phyloP scores from a whole-genome alignment of 305 asterid genomes.

The Fraxinus albicans region DNA sequence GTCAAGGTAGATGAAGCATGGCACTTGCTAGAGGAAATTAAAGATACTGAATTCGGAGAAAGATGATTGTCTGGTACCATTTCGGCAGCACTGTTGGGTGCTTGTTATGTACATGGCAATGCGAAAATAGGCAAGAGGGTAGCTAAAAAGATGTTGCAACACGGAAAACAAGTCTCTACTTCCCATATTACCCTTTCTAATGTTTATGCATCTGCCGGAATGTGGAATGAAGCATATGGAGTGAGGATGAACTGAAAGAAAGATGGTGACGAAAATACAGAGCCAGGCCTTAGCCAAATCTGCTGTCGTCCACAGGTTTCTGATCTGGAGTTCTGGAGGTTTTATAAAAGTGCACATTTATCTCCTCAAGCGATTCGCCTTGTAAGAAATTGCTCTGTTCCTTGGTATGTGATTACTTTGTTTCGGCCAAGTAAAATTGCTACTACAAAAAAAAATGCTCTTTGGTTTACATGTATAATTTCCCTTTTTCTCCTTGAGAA shows the following conservation, averaged over 20 bases:
- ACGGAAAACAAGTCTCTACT: slow-evolving; percentile 15
- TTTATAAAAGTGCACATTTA: neutral
- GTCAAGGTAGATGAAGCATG: slow-evolving; percentile 48
- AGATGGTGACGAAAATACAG: slow-evolving; percentile 23
- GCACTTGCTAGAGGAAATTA: slow-evolving; percentile 32
- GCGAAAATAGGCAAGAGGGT: slow-evolving; percentile 35
- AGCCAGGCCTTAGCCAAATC: slow-evolving; percentile 40
- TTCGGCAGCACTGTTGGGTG: slow-evolving; percentile 46
- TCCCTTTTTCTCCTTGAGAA: neutral
- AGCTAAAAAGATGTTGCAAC: slow-evolving; percentile 26
- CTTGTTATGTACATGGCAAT: slow-evolving; percentile 31
- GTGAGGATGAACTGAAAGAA: slow-evolving; percentile 32
- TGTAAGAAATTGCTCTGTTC: neutral
- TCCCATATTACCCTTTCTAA: slow-evolving; percentile 31
- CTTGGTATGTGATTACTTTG: neutral
- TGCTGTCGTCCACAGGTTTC: slow-evolving; percentile 9
- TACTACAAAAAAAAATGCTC: neutral
- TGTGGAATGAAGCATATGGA: slow-evolving; percentile 43
- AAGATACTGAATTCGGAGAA: slow-evolving; percentile 1
- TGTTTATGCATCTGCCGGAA: slow-evolving; percentile 40
- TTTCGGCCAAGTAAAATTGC: neutral
- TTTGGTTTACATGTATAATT: neutral
- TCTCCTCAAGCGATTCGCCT: neutral
- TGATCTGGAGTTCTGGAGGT: too few relatives aligned
- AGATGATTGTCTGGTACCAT: slow-evolving; percentile 16